phyloP scores from a whole-genome alignment of 2,329 filamentous ascomycete species.

The Pseudocercospora cruenta region DNA sequence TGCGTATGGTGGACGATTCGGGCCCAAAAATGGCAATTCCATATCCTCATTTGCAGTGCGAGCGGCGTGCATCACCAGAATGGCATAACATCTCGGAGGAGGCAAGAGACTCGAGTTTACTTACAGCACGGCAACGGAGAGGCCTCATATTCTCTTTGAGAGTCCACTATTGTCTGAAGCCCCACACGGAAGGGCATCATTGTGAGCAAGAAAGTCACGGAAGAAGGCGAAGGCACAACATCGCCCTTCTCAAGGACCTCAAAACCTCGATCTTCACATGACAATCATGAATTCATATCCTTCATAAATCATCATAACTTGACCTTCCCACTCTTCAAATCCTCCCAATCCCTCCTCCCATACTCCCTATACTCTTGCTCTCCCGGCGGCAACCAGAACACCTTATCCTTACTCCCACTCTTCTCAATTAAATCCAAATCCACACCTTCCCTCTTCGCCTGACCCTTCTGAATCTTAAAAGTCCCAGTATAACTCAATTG shows the following conservation, averaged over 20 bases:
- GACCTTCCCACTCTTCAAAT: constrained; percentile 68
- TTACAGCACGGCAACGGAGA: too few relatives aligned
- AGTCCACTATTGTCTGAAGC: too few relatives aligned
- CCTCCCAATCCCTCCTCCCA: constrained; percentile 66
- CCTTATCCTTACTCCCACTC: constrained; percentile 49
- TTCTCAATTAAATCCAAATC: constrained; percentile 60
- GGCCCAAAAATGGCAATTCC: too few relatives aligned
- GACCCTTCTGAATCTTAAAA: constrained; percentile 84
- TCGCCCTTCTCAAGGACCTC: too few relatives aligned
- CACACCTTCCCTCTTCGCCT: constrained; percentile 71
- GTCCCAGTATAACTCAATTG: constrained; percentile 74
- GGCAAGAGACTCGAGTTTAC: too few relatives aligned
- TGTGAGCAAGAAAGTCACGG: not conserved
- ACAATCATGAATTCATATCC: not conserved
- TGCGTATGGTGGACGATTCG: too few relatives aligned
- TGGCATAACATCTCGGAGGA: too few relatives aligned
- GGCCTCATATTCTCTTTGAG: too few relatives aligned
- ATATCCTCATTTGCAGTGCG: too few relatives aligned
- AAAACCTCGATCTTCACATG: not conserved
- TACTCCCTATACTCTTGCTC: constrained; percentile 67
- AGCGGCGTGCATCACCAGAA: too few relatives aligned
- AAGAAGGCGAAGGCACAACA: not conserved
- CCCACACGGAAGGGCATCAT: too few relatives aligned
- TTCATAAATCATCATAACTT: constrained; percentile 54
- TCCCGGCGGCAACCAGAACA: constrained; percentile 70